Conservation (phyloP, 2,329 filamentous ascomycete species). For the Nemania sp. region DNA sequence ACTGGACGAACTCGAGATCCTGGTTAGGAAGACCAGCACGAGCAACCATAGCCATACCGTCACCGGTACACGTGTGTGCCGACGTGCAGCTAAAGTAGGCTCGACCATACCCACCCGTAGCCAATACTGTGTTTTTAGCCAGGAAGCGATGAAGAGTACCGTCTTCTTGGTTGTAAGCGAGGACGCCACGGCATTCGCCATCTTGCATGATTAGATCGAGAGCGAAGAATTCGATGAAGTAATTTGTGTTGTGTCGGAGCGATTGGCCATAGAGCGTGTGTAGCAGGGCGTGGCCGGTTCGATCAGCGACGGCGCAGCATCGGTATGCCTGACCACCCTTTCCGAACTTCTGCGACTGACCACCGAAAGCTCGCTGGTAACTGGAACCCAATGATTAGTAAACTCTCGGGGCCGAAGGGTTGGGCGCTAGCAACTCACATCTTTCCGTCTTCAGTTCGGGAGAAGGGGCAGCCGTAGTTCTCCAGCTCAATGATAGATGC, state of each 20-base stretch:
- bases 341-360: conserved; percentile 93
- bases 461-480: conserved; percentile 97
- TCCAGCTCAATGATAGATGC: conserved; percentile 93
- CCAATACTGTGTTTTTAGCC: conserved; percentile 95
- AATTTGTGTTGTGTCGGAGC: conserved; percentile 97
- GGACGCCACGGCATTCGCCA: conserved; percentile 93
- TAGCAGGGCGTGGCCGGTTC: conserved; percentile 96
- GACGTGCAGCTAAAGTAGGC: conserved; percentile 99
- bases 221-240: conserved; percentile 99
- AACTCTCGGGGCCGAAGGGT: not conserved
- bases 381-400: conserved; percentile 57
- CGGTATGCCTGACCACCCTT: conserved; percentile 98
- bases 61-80: conserved; percentile 97
- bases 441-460: conserved; percentile 93
- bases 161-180: conserved; percentile 99
- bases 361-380: conserved; percentile 98
- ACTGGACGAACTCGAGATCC: conserved; percentile 99
- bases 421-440: conserved; percentile 66
- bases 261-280: conserved; percentile 99
- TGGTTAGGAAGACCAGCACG: conserved; percentile 98
- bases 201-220: conserved; percentile 98
- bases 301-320: conserved; percentile 94
- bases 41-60: conserved; percentile 99
- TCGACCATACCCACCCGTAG: conserved; percentile 96
- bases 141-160: conserved; percentile 97